Percentiles rank a stretch among this genome's conserved stretches.
These are phyloP conservation scores for Pseudozyma hubeiensis DNA, from an alignment of 1,284 basidiomycete genomes.

Conservation along the genomic window DNA sequence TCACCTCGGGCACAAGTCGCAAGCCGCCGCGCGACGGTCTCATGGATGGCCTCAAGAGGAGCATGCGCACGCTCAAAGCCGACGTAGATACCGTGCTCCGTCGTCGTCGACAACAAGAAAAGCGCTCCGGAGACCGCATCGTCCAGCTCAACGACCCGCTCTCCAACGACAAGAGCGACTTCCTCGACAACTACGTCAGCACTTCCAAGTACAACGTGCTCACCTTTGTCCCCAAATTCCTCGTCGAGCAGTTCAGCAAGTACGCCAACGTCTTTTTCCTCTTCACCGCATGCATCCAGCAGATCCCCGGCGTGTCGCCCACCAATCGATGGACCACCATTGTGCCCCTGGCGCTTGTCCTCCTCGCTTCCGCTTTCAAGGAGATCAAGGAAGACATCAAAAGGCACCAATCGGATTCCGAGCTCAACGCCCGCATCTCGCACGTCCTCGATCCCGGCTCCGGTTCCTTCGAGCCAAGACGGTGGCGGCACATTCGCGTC, in stretches of 20 bases:
- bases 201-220: slow-evolving; percentile 94
- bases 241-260: slow-evolving; percentile 94
- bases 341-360: slow-evolving; percentile 85
- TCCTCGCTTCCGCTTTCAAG: slow-evolving; percentile 95
- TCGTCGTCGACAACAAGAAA: slow-evolving; percentile 42
- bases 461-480: slow-evolving; percentile 78
- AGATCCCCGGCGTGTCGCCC: slow-evolving; percentile 96
- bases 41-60: slow-evolving; percentile 51
- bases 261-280: slow-evolving; percentile 99
- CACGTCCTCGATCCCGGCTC: slow-evolving; percentile 79
- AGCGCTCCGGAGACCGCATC: slow-evolving; percentile 55
- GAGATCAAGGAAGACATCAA: slow-evolving; percentile 96
- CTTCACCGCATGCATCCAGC: slow-evolving; percentile 97
- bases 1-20: slow-evolving; percentile 33
- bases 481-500: slow-evolving; percentile 90
- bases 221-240: slow-evolving; percentile 92
- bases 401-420: slow-evolving; percentile 93
- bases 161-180: slow-evolving; percentile 59
- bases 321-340: slow-evolving; percentile 97
- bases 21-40: slow-evolving; percentile 44
- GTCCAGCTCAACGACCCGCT: slow-evolving; percentile 63
- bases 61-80: slow-evolving; percentile 42
- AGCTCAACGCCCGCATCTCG: slow-evolving; percentile 85
- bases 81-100: slow-evolving; percentile 52
- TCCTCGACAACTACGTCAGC: slow-evolving; percentile 80